A percentile compares a stretch with the other conserved stretches of the same genome.
These are phyloP conservation scores for Verbena officinalis DNA, from an alignment of 257 asterid species.

Conservation along the genomic window DNA sequence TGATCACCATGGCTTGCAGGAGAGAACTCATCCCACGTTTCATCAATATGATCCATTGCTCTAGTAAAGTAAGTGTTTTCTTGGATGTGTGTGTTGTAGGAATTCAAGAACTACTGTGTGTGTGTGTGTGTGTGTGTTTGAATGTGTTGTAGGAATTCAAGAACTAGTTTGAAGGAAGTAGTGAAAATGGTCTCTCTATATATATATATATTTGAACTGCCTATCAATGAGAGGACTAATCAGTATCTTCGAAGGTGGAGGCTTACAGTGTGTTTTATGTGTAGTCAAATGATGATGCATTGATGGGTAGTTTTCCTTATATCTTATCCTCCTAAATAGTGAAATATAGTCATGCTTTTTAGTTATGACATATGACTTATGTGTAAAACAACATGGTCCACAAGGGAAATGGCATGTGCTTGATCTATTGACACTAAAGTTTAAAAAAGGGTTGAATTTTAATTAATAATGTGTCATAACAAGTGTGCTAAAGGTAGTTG, in stretches of 20 bases:
- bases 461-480: background rate
- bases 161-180: background rate
- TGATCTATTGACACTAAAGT: constrained; percentile 11
- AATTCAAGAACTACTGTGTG: background rate
- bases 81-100: constrained; percentile 2
- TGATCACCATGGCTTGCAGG: constrained; percentile 19
- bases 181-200: background rate
- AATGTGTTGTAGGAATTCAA: background rate
- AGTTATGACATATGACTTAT: background rate
- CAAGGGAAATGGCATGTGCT: constrained; percentile 26
- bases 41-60: constrained; percentile 38
- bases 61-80: background rate
- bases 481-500: background rate
- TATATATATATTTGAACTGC: background rate
- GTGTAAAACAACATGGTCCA: constrained; percentile 28
- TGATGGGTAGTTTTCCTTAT: constrained; percentile 5
- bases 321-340: constrained; percentile 2
- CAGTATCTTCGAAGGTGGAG: no score
- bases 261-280: no score
- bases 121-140: constrained; percentile 14
- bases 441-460: background rate
- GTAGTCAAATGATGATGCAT: constrained; percentile 3
- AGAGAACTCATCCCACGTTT: constrained; percentile 25
- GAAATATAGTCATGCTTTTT: constrained; percentile 14
- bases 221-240: no score